A percentile compares a stretch with the other conserved stretches of the same genome.
Conservation (phyloP, 129 eudicot genomes). For the Silybum marianum region DNA sequence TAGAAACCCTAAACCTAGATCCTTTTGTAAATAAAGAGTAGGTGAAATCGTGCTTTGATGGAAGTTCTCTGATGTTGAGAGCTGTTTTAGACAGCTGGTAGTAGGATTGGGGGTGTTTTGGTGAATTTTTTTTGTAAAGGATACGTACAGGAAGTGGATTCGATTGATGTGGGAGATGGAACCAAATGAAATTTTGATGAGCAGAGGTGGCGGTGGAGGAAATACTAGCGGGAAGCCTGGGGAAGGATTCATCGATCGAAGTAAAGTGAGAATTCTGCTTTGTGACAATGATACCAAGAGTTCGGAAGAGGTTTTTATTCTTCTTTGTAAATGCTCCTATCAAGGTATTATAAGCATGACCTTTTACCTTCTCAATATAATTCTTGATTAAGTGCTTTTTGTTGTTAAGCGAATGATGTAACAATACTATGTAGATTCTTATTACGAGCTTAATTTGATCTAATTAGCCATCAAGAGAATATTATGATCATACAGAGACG, state of each 20-base stretch:
- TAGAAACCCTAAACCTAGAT: constrained; percentile 30
- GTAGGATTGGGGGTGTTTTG: constrained; percentile 23
- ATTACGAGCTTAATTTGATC: constrained; percentile 5
- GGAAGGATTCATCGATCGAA: constrained; percentile 91
- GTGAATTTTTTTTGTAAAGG: constrained; percentile 3
- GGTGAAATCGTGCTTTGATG: constrained; percentile 23
- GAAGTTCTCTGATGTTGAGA: constrained; percentile 38
- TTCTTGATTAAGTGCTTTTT: constrained; percentile 4
- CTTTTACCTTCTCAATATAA: neutral
- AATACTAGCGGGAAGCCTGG: constrained; percentile 48
- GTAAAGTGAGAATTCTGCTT: constrained; percentile 91
- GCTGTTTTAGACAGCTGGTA: constrained; percentile 16
- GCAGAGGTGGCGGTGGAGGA: constrained; percentile 35
- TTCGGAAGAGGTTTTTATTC: constrained; percentile 68
- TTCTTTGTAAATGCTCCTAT: constrained; percentile 90
- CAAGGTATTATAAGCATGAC: constrained; percentile 59
- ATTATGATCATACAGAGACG: neutral
- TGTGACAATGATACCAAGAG: constrained; percentile 86
- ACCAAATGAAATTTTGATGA: constrained; percentile 33
- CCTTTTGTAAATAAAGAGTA: constrained; percentile 1
- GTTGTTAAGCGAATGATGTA: neutral
- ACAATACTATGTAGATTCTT: neutral
- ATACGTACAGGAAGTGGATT: neutral
- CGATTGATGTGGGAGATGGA: constrained; percentile 46
- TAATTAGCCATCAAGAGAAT: neutral